Evolutionary conservation across 1,284 basidiomycete genomes (phyloP).

Genomic region (Porodaedalea pini): DNA sequence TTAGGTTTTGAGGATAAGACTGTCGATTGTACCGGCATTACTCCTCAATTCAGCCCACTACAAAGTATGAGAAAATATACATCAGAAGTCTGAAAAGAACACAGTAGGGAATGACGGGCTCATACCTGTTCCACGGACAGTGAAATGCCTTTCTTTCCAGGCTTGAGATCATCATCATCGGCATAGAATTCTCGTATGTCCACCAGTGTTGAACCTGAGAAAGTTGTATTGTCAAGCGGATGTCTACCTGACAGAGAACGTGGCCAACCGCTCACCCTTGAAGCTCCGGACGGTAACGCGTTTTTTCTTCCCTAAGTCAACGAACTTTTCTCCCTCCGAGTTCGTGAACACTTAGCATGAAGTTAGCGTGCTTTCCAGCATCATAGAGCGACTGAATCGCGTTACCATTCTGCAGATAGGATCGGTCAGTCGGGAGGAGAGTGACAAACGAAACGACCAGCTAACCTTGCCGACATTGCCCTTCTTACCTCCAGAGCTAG

Average conservation of each 20-base stretch:
- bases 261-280: constrained; percentile 46
- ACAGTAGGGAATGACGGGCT: constrained; percentile 18
- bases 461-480: constrained; percentile 16
- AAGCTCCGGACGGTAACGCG: constrained; percentile 67
- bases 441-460: background rate
- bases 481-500: constrained; percentile 19
- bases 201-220: constrained; percentile 49
- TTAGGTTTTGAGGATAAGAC: constrained; percentile 43
- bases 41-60: constrained; percentile 62
- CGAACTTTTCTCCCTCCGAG: constrained; percentile 55
- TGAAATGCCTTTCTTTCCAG: constrained; percentile 80
- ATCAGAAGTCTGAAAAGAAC: no score
- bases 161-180: constrained; percentile 62
- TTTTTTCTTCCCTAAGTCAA: constrained; percentile 69
- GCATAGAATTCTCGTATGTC: constrained; percentile 81
- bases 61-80: no score
- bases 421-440: constrained; percentile 1
- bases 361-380: background rate
- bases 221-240: background rate
- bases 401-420: constrained; percentile 5
- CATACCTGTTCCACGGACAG: constrained; percentile 67
- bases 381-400: background rate
- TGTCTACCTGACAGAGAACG: background rate
- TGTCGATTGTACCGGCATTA: constrained; percentile 44
- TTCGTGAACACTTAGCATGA: constrained; percentile 26